A percentile compares a stretch with the other conserved stretches of the same genome.
phyloP scores from a whole-genome alignment of 164 flowering plant genomes.

The Platanus orientalis region DNA sequence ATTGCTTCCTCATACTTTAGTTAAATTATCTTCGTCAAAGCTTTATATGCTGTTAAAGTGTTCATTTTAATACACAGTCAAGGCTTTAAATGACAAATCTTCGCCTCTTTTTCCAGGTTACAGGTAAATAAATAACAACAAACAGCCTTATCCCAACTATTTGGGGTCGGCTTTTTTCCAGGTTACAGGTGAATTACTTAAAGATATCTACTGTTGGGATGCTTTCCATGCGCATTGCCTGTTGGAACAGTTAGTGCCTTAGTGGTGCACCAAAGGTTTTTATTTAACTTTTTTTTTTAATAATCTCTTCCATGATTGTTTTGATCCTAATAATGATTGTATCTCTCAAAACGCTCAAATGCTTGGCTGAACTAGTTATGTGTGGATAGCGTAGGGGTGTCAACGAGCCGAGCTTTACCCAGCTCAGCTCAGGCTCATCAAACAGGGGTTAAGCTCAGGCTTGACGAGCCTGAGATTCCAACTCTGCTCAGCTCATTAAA shows the following conservation, averaged over 20 bases:
- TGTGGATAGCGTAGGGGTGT: too few species aligned
- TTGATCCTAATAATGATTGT: background rate
- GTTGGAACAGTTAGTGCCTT: slow-evolving; percentile 99
- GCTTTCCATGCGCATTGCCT: slow-evolving; percentile 88
- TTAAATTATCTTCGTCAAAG: too few species aligned
- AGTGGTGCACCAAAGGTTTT: slow-evolving; percentile 97
- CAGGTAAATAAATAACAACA: too few species aligned
- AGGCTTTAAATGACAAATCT: background rate
- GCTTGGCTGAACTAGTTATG: background rate
- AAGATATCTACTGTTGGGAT: slow-evolving; percentile 84
- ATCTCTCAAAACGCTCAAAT: background rate
- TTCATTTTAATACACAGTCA: background rate
- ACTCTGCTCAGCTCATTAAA: too few species aligned
- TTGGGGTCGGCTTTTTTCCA: too few species aligned
- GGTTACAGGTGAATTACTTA: slow-evolving; percentile 80
- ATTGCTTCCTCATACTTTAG: background rate
- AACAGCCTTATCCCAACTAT: too few species aligned
- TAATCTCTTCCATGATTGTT: background rate
- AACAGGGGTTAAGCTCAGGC: too few species aligned
- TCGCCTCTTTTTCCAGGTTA: slow-evolving; percentile 47
- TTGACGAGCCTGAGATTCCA: too few species aligned
- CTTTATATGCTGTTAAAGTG: background rate
- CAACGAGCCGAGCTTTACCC: too few species aligned
- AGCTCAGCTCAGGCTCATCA: too few species aligned
- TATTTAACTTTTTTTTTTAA: background rate